Evolutionary conservation across 163 green algal species (phyloP).

Genomic region (Scenedesmus sp.): DNA sequence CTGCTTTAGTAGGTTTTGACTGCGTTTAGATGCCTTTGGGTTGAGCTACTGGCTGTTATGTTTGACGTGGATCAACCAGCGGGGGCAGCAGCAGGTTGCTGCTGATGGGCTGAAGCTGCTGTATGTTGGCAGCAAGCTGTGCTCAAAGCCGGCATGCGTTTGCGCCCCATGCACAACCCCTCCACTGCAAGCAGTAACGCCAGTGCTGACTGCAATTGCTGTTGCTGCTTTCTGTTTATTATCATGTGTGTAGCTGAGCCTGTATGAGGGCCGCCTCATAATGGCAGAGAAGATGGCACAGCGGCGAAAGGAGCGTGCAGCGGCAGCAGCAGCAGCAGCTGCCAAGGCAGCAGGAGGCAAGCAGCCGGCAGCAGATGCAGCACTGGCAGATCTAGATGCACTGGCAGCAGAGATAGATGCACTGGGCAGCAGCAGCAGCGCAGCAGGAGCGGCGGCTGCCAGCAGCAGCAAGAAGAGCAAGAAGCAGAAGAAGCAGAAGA

Average conservation of each 20-base stretch:
- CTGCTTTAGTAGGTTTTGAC: no score
- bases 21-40: no score
- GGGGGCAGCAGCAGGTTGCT: no score
- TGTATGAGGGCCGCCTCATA: constrained; percentile 28
- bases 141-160: no score
- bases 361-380: neutral
- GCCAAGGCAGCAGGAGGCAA: neutral
- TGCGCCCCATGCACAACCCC: no score
- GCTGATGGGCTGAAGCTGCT: no score
- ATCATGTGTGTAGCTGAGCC: neutral
- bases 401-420: constrained; percentile 39
- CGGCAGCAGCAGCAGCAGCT: neutral
- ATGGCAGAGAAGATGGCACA: constrained; percentile 44
- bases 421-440: neutral
- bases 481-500: neutral
- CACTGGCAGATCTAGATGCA: constrained; percentile 15
- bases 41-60: no score
- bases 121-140: no score
- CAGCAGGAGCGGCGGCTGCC: neutral
- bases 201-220: neutral
- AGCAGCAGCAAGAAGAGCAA: constrained; percentile 18
- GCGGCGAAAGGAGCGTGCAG: neutral
- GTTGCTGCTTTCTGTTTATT: neutral
- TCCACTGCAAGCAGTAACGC: no score
- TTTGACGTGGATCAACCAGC: no score